Percentiles rank a stretch among this genome's conserved stretches.
phyloP scores from a whole-genome alignment of 768 basidiomycete genomes.

The Cystobasidium ongulense region DNA sequence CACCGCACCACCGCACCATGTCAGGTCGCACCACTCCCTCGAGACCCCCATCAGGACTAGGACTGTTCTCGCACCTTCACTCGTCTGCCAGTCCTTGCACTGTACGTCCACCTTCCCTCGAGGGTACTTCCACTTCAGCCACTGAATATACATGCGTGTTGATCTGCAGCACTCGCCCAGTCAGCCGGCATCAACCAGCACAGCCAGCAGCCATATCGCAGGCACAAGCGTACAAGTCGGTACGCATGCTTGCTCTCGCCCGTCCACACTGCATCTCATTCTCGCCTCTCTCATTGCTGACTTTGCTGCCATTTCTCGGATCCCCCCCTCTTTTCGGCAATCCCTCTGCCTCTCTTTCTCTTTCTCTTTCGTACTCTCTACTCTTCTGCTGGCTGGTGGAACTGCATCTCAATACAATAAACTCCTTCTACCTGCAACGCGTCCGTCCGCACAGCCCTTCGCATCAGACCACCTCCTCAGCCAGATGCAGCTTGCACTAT shows the following conservation, averaged over 20 bases:
- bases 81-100: not conserved
- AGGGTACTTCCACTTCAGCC: too few relatives aligned
- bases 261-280: not conserved
- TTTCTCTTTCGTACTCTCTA: too few relatives aligned
- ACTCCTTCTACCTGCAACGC: too few relatives aligned
- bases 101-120: not conserved
- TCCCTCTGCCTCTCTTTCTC: not conserved
- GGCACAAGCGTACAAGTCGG: slow-evolving; percentile 22
- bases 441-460: too few relatives aligned
- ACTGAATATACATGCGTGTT: too few relatives aligned
- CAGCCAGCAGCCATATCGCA: not conserved
- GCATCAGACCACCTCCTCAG: slow-evolving; percentile 26
- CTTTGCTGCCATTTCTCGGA: not conserved
- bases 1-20: not conserved
- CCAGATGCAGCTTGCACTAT: slow-evolving; percentile 48
- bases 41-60: slow-evolving; percentile 2
- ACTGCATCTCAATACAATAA: too few relatives aligned
- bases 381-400: too few relatives aligned
- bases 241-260: not conserved
- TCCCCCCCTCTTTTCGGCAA: not conserved
- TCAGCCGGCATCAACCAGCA: not conserved
- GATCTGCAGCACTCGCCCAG: not conserved
- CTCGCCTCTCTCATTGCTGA: not conserved
- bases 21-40: slow-evolving; percentile 22
- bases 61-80: not conserved